These are phyloP conservation scores for Trichoderma polysporum DNA, from an alignment of 2,329 filamentous ascomycete species.

Conservation along the genomic window DNA sequence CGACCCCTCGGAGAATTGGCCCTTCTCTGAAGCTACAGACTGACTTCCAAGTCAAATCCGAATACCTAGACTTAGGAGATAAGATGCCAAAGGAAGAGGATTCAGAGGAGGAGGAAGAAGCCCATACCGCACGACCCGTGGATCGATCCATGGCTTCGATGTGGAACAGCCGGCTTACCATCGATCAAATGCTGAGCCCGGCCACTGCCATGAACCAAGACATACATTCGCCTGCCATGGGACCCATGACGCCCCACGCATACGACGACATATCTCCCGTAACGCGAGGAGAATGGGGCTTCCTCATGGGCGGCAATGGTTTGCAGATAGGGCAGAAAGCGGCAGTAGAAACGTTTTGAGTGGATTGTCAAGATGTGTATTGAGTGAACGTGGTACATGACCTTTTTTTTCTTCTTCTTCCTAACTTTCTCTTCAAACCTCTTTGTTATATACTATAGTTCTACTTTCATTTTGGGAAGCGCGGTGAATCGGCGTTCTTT, in stretches of 20 bases:
- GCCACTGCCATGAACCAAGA: constrained; percentile 22
- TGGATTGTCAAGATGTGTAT: neutral
- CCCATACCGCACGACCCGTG: constrained; percentile 40
- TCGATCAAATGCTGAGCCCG: constrained; percentile 45
- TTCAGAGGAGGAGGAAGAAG: constrained; percentile 37
- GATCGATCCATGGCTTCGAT: constrained; percentile 32
- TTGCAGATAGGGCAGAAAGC: constrained; percentile 47
- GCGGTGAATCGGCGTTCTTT: constrained; percentile 20
- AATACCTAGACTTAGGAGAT: neutral
- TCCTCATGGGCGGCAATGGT: constrained; percentile 53
- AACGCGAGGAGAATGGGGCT: constrained; percentile 63
- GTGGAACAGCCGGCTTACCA: constrained; percentile 36
- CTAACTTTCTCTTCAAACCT: neutral
- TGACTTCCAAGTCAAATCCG: constrained; percentile 35
- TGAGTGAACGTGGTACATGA: neutral
- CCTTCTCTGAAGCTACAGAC: constrained; percentile 46
- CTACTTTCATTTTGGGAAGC: constrained; percentile 12
- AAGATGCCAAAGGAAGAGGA: constrained; percentile 24
- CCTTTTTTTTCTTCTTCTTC: neutral
- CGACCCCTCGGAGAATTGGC: constrained; percentile 29
- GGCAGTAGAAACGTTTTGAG: constrained; percentile 53
- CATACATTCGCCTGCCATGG: constrained; percentile 32
- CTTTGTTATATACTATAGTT: constrained; percentile 8
- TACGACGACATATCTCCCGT: constrained; percentile 63
- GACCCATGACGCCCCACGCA: constrained; percentile 57